phyloP scores from a whole-genome alignment of 1,139 yeast genomes.

The Scheffersomyces lignicola region DNA sequence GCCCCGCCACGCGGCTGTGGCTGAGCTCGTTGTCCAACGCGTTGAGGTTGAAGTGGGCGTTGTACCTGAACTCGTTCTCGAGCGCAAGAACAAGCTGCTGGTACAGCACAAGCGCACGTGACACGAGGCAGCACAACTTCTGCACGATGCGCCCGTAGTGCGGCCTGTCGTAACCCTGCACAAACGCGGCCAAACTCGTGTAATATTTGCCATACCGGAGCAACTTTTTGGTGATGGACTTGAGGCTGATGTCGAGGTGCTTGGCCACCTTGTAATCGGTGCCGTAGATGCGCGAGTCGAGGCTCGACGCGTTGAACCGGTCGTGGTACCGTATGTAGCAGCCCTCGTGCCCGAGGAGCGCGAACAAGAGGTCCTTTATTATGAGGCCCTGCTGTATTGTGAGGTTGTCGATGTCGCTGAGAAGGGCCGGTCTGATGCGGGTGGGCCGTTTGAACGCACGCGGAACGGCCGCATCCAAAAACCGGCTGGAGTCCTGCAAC shows the following conservation, averaged over 20 bases:
- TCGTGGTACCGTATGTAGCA: constrained; percentile 69
- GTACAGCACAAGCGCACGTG: constrained; percentile 47
- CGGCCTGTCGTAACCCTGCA: constrained; percentile 54
- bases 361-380: constrained; percentile 66
- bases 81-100: constrained; percentile 51
- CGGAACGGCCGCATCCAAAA: constrained; percentile 20
- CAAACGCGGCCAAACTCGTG: constrained; percentile 53
- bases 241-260: constrained; percentile 71
- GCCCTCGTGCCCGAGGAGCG: constrained; percentile 80
- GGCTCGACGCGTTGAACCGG: constrained; percentile 48
- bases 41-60: constrained; percentile 37
- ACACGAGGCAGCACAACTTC: constrained; percentile 62
- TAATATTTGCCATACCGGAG: constrained; percentile 65
- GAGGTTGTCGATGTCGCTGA: constrained; percentile 43
- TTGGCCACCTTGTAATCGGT: constrained; percentile 77
- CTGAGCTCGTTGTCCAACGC: constrained; percentile 30
- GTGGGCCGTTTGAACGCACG: constrained; percentile 8
- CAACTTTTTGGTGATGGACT: constrained; percentile 66
- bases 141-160: constrained; percentile 74
- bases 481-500: constrained; percentile 17
- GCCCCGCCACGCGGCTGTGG: constrained; percentile 29
- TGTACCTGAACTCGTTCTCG: constrained; percentile 53
- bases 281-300: constrained; percentile 48
- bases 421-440: constrained; percentile 40
- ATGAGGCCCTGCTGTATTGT: constrained; percentile 71